Conservation (phyloP, 2,329 filamentous ascomycete species). For the Aspergillus eucalypticola region DNA sequence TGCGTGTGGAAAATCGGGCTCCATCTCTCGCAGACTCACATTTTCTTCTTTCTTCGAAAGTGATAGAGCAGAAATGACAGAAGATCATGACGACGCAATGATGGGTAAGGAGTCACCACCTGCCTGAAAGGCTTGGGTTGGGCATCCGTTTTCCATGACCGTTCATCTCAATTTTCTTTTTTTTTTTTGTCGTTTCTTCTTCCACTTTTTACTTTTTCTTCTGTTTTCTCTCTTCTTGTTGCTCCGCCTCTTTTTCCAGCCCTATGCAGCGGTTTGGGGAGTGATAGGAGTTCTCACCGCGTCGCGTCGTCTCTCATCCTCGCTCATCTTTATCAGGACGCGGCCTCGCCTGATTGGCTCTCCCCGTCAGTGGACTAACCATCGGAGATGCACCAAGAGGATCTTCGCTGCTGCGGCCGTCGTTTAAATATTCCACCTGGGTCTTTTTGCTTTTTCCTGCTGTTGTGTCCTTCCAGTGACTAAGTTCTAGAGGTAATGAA, state of each 20-base stretch:
- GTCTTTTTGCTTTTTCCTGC: constrained; percentile 1
- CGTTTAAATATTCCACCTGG: constrained; percentile 6
- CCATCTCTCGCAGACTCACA: not conserved
- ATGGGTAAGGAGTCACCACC: not conserved
- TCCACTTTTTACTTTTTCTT: not conserved
- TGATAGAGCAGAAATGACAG: not conserved
- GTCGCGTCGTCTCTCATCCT: not conserved
- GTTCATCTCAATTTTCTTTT: not conserved
- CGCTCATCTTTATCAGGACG: constrained; percentile 2
- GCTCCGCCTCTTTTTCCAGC: not conserved
- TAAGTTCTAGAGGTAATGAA: too few species aligned
- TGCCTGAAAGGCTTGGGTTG: not conserved
- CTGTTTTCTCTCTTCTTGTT: not conserved
- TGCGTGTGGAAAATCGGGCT: not conserved
- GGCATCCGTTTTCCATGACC: not conserved
- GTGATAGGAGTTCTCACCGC: not conserved
- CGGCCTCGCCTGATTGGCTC: constrained; percentile 2
- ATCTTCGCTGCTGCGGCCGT: constrained; percentile 4
- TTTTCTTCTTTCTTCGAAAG: not conserved
- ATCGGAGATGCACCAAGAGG: not conserved
- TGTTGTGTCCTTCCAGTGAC: not conserved
- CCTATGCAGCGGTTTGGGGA: not conserved
- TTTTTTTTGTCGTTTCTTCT: not conserved
- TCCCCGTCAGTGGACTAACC: not conserved
- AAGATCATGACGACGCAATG: constrained; percentile 9